Evolutionary conservation across 1,284 basidiomycete species (phyloP).

Genomic region (Megacollybia platyphylla): DNA sequence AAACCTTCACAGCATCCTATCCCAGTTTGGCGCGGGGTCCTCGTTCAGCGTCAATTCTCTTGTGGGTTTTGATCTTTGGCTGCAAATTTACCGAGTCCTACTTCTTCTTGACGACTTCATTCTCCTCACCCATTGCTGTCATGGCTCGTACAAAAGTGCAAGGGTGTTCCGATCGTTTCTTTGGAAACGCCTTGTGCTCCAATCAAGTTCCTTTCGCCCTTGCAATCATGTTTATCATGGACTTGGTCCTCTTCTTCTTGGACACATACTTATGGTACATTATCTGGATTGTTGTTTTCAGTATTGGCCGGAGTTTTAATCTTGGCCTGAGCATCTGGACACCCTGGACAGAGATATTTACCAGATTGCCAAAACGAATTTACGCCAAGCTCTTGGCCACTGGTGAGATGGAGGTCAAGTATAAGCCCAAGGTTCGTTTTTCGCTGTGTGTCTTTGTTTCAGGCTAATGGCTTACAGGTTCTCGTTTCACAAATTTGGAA

Average conservation of each 20-base stretch:
- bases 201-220: slow-evolving; percentile 88
- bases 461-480: slow-evolving; percentile 32
- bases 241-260: slow-evolving; percentile 88
- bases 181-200: slow-evolving; percentile 68
- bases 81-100: slow-evolving; percentile 94
- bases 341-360: slow-evolving; percentile 92
- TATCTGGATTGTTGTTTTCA: slow-evolving; percentile 95
- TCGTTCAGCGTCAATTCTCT: slow-evolving; percentile 68
- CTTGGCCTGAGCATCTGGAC: slow-evolving; percentile 95
- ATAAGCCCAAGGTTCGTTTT: slow-evolving; percentile 78
- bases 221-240: slow-evolving; percentile 95
- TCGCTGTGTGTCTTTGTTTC: background rate
- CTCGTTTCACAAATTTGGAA: slow-evolving; percentile 98
- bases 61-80: slow-evolving; percentile 84
- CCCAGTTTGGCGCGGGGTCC: slow-evolving; percentile 56
- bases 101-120: slow-evolving; percentile 90
- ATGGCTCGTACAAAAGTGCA: slow-evolving; percentile 89
- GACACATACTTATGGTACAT: slow-evolving; percentile 97
- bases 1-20: slow-evolving; percentile 95
- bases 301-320: slow-evolving; percentile 78
- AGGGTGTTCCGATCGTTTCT: slow-evolving; percentile 72
- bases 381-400: slow-evolving; percentile 93
- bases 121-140: slow-evolving; percentile 83
- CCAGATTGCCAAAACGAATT: slow-evolving; percentile 89
- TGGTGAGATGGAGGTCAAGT: slow-evolving; percentile 92